Evolutionary conservation across 495 filamentous ascomycete genomes (phyloP), one percentile per base, ranked within the genome.

Genomic region (Pseudoneurospora amorphoporcata): DNA sequence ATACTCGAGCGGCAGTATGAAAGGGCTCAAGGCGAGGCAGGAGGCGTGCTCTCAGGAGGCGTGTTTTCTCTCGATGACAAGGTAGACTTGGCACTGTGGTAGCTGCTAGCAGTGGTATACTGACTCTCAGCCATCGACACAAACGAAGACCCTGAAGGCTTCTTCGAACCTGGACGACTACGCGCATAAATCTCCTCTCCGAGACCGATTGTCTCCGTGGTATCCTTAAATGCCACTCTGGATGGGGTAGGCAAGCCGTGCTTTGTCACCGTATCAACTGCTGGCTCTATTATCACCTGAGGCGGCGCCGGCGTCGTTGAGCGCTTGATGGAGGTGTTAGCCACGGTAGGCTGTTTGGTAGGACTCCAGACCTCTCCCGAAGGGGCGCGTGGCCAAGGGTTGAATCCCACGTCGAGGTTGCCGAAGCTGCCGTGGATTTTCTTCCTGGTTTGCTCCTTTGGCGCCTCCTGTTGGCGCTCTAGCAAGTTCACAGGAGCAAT

Each of bases 381-480:
- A 2, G 71, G 29, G 16, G 14, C 38, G 12, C 72, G 72, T 32
- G 72, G 72, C 72, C 72, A 73, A 32, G 72, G 72, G 47, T 73
- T 70, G 40, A 73, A 73, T 8, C 69, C 32, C n/a, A 19, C 41
- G 23, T 70, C 38, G 23, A 73, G 38, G 17, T 70, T 70, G 17
- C n/a, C 37, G 39, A 73, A 73, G 39, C 72, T 72, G 1, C 72
- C 72, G 69, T 73, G 69, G 32, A 65, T 38, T 32, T 61, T 65
- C 38, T 9, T 65, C 4, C 14, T 65, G 14, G 32, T 2, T 65
- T 65, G 29, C 35, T 35, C 53, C 32, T 35, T 32, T 65, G 53
- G 35, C 7, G 14, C 12, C 14, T 65, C 29, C 4, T 35, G 14
- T 65, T 35, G 6, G 53, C 12, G 29, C 29, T 35, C 6, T 65